Conservation (phyloP, 1,139 yeast species). For the Yamadazyma sp. region DNA sequence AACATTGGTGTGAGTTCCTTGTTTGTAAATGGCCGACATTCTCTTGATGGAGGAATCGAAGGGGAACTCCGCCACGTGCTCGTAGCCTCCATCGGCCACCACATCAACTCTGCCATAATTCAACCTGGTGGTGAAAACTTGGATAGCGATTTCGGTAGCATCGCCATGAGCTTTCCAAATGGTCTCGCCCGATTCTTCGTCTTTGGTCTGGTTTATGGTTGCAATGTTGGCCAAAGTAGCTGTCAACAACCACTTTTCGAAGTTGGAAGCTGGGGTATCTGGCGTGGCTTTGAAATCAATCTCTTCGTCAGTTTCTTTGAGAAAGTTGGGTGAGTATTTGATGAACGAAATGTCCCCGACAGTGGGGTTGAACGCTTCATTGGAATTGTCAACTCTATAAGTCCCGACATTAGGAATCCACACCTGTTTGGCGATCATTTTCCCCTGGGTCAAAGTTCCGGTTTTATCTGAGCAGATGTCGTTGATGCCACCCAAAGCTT, state of each 20-base stretch:
- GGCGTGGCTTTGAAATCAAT: slow-evolving; percentile 27
- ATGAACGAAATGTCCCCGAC: slow-evolving; percentile 54
- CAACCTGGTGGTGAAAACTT: slow-evolving; percentile 64
- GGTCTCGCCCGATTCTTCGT: slow-evolving; percentile 22
- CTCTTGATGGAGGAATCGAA: slow-evolving; percentile 77
- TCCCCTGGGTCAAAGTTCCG: slow-evolving; percentile 79
- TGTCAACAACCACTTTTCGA: slow-evolving; percentile 51
- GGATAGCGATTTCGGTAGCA: slow-evolving; percentile 83
- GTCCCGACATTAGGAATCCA: slow-evolving; percentile 83
- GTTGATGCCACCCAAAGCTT: slow-evolving; percentile 77
- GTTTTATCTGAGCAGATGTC: slow-evolving; percentile 85
- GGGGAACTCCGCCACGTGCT: slow-evolving; percentile 66
- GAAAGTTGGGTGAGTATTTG: slow-evolving; percentile 41
- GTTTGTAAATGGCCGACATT: slow-evolving; percentile 63
- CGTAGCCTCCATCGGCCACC: slow-evolving; percentile 29
- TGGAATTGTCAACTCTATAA: slow-evolving; percentile 56
- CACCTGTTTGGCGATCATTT: slow-evolving; percentile 69
- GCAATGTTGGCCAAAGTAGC: slow-evolving; percentile 80
- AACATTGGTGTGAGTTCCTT: slow-evolving; percentile 29
- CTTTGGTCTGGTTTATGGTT: slow-evolving; percentile 44
- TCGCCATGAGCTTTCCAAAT: slow-evolving; percentile 80
- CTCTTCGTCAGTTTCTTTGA: slow-evolving; percentile 41
- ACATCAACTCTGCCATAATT: slow-evolving; percentile 47
- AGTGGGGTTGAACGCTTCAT: slow-evolving; percentile 74
- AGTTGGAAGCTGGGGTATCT: slow-evolving; percentile 24